phyloP scores from a whole-genome alignment of 441 rosid species.

The Aleurites moluccanus region DNA sequence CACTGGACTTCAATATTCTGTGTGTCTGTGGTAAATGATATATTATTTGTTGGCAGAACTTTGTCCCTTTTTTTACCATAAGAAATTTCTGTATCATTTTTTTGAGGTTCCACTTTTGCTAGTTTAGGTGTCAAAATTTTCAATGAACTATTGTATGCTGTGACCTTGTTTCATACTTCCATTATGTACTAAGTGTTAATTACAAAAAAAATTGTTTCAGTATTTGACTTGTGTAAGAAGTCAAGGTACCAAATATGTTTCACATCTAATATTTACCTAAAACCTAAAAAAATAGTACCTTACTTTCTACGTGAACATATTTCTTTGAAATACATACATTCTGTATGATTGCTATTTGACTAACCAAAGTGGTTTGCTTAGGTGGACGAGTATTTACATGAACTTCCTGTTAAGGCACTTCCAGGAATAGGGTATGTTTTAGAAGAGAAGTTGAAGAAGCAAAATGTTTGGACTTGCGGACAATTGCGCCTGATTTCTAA shows the following conservation, averaged over 20 bases:
- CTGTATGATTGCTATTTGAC: background rate
- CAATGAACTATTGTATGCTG: background rate
- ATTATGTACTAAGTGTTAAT: background rate
- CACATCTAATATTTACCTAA: background rate
- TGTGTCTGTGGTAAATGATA: background rate
- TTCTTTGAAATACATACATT: background rate
- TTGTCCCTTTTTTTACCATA: background rate
- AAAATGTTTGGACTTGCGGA: conserved; percentile 70
- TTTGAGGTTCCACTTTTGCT: background rate
- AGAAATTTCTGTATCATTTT: background rate
- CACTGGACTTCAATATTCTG: background rate
- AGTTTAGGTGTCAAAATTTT: background rate
- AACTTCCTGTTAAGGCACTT: conserved; percentile 75
- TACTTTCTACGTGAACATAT: background rate
- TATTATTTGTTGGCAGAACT: background rate
- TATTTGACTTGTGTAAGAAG: background rate
- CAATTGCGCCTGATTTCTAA: conserved; percentile 71
- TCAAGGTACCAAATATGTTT: background rate
- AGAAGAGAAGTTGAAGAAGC: conserved; percentile 73
- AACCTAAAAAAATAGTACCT: background rate
- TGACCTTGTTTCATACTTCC: background rate
- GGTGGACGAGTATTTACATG: conserved; percentile 72
- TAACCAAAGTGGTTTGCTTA: conserved; percentile 32
- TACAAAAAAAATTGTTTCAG: background rate
- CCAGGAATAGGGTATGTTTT: conserved; percentile 90